phyloP scores from a whole-genome alignment of 208 protist genomes.

The Acanthamoeba royreba region DNA sequence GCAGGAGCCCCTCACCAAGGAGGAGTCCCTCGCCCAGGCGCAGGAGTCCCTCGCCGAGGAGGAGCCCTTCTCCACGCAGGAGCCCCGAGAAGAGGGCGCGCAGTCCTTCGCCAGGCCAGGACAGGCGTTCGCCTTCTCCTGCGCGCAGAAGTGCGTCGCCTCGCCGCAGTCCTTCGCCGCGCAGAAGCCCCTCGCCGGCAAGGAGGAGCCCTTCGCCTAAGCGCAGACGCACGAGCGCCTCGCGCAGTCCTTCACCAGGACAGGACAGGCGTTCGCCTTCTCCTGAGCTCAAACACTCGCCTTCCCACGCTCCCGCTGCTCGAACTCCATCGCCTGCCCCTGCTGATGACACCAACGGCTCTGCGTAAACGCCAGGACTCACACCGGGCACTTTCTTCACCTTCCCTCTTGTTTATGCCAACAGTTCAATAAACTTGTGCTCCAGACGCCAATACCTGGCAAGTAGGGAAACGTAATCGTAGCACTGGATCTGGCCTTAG shows the following conservation, averaged over 20 bases:
- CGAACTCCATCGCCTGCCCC: no score
- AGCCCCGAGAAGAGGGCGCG: not conserved
- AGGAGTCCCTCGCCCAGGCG: not conserved
- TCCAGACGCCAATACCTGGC: no score
- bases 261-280: not conserved
- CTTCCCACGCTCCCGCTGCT: no score
- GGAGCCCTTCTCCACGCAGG: not conserved
- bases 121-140: not conserved
- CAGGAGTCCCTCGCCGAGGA: no score
- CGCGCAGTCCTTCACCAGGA: not conserved
- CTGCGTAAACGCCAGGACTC: no score
- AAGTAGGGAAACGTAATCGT: no score
- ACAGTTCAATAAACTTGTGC: no score
- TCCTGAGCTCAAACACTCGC: no score
- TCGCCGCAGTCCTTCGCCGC: not conserved
- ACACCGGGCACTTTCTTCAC: no score
- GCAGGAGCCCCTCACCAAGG: not conserved
- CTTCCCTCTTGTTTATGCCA: no score
- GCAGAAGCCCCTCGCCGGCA: not conserved
- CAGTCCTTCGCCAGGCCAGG: not conserved
- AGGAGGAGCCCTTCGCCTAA: not conserved
- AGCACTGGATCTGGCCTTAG: no score
- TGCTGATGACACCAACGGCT: no score
- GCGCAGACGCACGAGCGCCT: conserved; percentile 11
- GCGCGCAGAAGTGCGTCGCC: not conserved